These are phyloP conservation scores for Hypoxylon subgilvum DNA, from an alignment of 495 filamentous ascomycete species.

Conservation along the genomic window DNA sequence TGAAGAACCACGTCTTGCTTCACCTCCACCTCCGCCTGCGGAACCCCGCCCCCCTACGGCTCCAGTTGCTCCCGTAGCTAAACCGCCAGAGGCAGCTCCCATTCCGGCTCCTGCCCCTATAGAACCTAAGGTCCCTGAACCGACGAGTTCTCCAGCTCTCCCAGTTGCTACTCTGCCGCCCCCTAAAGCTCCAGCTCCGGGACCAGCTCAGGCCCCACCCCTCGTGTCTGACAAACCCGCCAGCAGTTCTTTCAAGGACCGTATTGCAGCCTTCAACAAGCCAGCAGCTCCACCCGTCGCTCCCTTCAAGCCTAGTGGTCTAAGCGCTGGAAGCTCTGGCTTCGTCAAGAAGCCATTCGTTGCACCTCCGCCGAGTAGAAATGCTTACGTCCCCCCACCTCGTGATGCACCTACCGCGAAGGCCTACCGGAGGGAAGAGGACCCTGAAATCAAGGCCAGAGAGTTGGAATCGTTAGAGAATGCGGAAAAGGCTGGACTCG, in stretches of 20 bases:
- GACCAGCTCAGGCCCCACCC: slow-evolving; percentile 60
- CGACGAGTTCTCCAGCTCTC: slow-evolving; percentile 26
- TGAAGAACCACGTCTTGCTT: slow-evolving; percentile 29
- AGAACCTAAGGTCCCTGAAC: slow-evolving; percentile 41
- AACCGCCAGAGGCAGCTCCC: slow-evolving; percentile 46
- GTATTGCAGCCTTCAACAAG: slow-evolving; percentile 97
- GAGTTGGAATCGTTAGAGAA: slow-evolving; percentile 62
- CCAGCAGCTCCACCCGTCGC: slow-evolving; percentile 80
- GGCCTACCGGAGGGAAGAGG: slow-evolving; percentile 86
- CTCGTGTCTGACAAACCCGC: slow-evolving; percentile 78
- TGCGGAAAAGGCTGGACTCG: slow-evolving; percentile 65
- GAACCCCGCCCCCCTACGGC: slow-evolving; percentile 30
- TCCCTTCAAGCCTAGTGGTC: slow-evolving; percentile 79
- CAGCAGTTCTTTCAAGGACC: slow-evolving; percentile 82
- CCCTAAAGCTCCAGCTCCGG: slow-evolving; percentile 58
- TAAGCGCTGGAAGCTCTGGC: slow-evolving; percentile 61
- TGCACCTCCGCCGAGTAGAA: slow-evolving; percentile 88
- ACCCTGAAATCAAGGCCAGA: slow-evolving; percentile 77
- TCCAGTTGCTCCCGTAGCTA: slow-evolving; percentile 47
- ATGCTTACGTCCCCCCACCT: slow-evolving; percentile 84
- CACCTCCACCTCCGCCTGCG: slow-evolving; percentile 40
- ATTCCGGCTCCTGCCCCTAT: slow-evolving; percentile 52
- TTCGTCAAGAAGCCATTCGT: slow-evolving; percentile 99
- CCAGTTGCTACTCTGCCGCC: slow-evolving; percentile 44
- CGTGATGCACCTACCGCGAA: slow-evolving; percentile 68